Evolutionary conservation across 2,329 filamentous ascomycete genomes (phyloP), one percentile per base, ranked within the genome.

Genomic region (Fusarium musae): DNA sequence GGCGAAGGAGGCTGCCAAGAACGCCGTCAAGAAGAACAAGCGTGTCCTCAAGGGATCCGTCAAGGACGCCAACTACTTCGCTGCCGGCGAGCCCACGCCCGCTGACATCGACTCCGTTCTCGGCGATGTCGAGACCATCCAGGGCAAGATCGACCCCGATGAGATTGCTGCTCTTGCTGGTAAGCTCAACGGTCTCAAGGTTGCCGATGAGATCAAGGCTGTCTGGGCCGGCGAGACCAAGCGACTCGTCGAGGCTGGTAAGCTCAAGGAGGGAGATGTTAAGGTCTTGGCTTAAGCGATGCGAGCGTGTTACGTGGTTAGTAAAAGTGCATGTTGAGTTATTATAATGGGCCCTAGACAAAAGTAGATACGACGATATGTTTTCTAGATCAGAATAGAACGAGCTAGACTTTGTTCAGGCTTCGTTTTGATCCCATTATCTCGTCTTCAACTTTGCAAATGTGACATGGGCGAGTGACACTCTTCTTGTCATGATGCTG

Each of bases 1-100:
- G 90, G 92, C 93, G 69, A 99, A 98, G 88, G 96, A 99, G 85
- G 96, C 96, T 4, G 96, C 96, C 66, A 99, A 99, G 91, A 98
- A 95, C 80, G 96, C 96, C 19, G 93, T 96, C 79, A 99, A 99
- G 93, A 99, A 99, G 93, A 99, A 99, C 90, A 98, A 98, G 90
- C 94, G 96, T 87, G 93, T 98, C 53, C 91, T 99, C 78, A 95
- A 97, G 84, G 92, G 91, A 71, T 95, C 93, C 75, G 93, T 96
- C 84, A 99, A 99, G 89, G 96, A 99, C 77, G 95, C 93, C 79
- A 98, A 98, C 88, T 99, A 99, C 91, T 98, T 99, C 83, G 88
- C 87, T 64, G 91, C 91, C 61, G 93, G 91, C 61, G 93, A 95
- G 68, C 86, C 92, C 32, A 89, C 93, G n/a, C 87, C 93, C 19